These are phyloP conservation scores for Nakazawaea pomicola DNA, from an alignment of 805 yeast species.

Conservation along the genomic window DNA sequence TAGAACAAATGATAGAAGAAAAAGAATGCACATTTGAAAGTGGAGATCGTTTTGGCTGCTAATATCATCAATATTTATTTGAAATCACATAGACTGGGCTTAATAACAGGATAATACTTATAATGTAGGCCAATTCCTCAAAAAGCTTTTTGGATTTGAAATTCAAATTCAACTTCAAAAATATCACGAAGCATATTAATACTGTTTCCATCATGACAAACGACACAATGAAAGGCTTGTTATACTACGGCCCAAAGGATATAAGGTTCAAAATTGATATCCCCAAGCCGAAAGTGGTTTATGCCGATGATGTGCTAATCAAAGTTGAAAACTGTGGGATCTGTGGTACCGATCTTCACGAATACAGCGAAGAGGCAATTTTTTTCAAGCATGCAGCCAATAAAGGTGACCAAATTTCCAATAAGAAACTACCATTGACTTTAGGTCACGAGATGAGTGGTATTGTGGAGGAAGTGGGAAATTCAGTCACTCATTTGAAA, in stretches of 20 bases:
- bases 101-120: too few relatives aligned
- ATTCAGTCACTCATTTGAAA: not conserved
- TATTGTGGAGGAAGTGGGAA: not conserved
- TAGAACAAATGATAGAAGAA: too few relatives aligned
- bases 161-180: too few relatives aligned
- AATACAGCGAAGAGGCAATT: not conserved
- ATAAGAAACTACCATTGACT: not conserved
- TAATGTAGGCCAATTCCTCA: too few relatives aligned
- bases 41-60: too few relatives aligned
- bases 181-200: too few relatives aligned
- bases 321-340: not conserved
- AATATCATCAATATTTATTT: too few relatives aligned
- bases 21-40: too few relatives aligned
- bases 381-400: not conserved
- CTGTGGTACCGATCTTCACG: not conserved
- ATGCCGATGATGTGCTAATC: not conserved
- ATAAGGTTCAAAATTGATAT: not conserved
- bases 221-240: not conserved
- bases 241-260: not conserved
- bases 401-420: not conserved
- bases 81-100: too few relatives aligned
- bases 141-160: too few relatives aligned
- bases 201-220: too few relatives aligned
- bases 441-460: not conserved
- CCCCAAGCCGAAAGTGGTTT: not conserved